Conservation (phyloP, 1,284 basidiomycete genomes). For the Trichosporon ovoides region DNA sequence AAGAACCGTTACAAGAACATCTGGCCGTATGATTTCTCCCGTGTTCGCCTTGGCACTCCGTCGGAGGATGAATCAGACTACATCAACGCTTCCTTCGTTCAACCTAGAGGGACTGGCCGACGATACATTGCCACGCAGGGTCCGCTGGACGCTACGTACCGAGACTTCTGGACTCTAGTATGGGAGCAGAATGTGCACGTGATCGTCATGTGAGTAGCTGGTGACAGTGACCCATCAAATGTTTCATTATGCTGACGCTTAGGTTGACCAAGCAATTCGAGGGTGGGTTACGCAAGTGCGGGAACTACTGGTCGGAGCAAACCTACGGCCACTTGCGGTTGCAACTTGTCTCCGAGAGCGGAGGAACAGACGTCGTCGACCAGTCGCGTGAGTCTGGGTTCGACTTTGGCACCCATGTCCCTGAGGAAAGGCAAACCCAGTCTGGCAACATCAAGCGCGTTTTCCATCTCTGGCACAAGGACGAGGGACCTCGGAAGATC, state of each 20-base stretch:
- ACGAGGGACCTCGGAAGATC: slow-evolving; percentile 55
- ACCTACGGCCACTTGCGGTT: slow-evolving; percentile 67
- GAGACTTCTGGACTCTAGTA: slow-evolving; percentile 81
- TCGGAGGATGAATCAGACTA: slow-evolving; percentile 68
- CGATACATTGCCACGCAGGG: slow-evolving; percentile 96
- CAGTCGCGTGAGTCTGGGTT: slow-evolving; percentile 39
- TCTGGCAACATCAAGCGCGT: slow-evolving; percentile 57
- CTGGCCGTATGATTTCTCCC: slow-evolving; percentile 80
- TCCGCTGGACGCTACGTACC: slow-evolving; percentile 80
- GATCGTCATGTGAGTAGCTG: slow-evolving; percentile 61
- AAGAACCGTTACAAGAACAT: slow-evolving; percentile 90
- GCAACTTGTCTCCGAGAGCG: slow-evolving; percentile 60
- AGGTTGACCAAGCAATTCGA: slow-evolving; percentile 92
- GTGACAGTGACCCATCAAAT: not conserved
- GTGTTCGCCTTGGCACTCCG: slow-evolving; percentile 62
- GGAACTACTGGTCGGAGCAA: slow-evolving; percentile 77
- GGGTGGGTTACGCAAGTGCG: slow-evolving; percentile 82
- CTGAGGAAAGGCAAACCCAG: slow-evolving; percentile 4
- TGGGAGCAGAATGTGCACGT: slow-evolving; percentile 56
- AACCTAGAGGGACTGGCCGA: slow-evolving; percentile 70
- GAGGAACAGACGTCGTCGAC: slow-evolving; percentile 47
- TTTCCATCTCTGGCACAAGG: slow-evolving; percentile 62
- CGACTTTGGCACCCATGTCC: slow-evolving; percentile 38
- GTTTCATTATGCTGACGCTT: slow-evolving; percentile 66
- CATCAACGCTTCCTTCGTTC: slow-evolving; percentile 86